These are phyloP conservation scores for Fusarium temperatum DNA, from an alignment of 2,329 filamentous ascomycete genomes.

Conservation along the genomic window DNA sequence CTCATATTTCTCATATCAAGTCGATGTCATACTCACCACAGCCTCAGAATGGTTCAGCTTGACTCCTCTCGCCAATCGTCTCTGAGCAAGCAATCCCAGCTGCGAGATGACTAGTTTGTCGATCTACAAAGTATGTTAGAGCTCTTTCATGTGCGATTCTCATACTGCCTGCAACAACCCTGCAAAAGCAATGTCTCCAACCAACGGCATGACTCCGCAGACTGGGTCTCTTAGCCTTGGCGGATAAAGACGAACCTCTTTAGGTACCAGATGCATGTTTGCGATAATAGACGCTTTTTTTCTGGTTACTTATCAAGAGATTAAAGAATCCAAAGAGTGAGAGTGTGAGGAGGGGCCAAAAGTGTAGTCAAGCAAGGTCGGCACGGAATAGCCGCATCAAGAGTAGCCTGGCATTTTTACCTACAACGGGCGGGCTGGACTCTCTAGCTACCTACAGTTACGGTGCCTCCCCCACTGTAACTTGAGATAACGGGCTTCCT, in stretches of 20 bases:
- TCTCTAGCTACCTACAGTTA: neutral
- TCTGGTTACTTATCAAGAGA: neutral
- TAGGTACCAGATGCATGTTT: constrained; percentile 59
- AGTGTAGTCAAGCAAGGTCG: neutral
- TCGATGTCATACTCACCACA: constrained; percentile 61
- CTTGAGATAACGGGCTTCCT: constrained; percentile 15
- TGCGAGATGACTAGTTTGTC: constrained; percentile 97
- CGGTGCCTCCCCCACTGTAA: constrained; percentile 19
- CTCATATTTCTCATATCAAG: neutral
- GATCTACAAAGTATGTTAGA: constrained; percentile 64
- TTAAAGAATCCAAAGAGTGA: neutral
- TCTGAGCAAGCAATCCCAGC: constrained; percentile 86
- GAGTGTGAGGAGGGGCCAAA: neutral
- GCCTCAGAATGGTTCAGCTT: constrained; percentile 92
- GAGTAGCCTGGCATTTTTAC: constrained; percentile 22
- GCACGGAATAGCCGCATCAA: constrained; percentile 28
- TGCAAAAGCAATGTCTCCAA: constrained; percentile 28
- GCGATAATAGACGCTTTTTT: constrained; percentile 4
- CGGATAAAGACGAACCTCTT: constrained; percentile 52
- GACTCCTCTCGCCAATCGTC: constrained; percentile 85
- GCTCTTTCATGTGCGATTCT: neutral
- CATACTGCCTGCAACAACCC: constrained; percentile 16
- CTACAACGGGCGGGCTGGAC: constrained; percentile 10
- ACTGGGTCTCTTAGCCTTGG: constrained; percentile 21
- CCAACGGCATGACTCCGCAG: constrained; percentile 13